A percentile compares a stretch with the other conserved stretches of the same genome.
These are phyloP conservation scores for Neurospora tetrasperma DNA, from an alignment of 495 filamentous ascomycete species.

Conservation along the genomic window DNA sequence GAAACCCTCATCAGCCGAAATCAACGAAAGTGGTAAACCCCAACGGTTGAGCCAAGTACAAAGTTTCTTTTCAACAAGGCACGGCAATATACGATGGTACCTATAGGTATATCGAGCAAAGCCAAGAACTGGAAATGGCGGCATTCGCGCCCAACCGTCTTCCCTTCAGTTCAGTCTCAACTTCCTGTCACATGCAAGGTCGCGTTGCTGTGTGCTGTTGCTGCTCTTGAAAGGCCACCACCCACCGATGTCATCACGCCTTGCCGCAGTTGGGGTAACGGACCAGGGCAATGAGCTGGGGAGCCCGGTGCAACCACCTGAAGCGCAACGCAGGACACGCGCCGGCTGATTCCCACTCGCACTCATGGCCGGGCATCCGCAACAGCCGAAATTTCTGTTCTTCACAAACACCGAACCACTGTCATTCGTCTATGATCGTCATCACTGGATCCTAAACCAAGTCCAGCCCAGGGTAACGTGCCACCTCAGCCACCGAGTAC, in stretches of 20 bases:
- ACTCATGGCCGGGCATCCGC: conserved; percentile 7
- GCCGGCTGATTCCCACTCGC: background rate
- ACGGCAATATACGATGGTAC: background rate
- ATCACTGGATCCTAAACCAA: background rate
- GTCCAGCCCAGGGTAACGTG: background rate
- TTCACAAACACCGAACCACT: background rate
- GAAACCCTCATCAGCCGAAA: too few relatives aligned
- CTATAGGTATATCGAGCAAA: background rate
- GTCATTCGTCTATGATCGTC: background rate
- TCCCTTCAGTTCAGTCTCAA: background rate
- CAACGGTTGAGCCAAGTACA: background rate
- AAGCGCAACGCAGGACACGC: background rate
- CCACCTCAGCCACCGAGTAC: background rate
- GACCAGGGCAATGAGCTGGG: background rate
- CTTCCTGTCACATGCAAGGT: background rate
- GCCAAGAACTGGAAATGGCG: background rate
- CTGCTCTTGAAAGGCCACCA: background rate
- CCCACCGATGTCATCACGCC: background rate
- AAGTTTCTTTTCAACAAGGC: background rate
- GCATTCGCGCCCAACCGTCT: background rate
- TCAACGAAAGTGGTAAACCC: too few relatives aligned
- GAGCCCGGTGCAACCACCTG: background rate
- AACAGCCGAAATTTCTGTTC: conserved; percentile 19
- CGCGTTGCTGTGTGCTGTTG: background rate
- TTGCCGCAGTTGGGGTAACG: background rate